Base-by-base conservation (phyloP, 371 early-diverging fungal genomes). In the Caulochytrium protostelioides region DNA sequence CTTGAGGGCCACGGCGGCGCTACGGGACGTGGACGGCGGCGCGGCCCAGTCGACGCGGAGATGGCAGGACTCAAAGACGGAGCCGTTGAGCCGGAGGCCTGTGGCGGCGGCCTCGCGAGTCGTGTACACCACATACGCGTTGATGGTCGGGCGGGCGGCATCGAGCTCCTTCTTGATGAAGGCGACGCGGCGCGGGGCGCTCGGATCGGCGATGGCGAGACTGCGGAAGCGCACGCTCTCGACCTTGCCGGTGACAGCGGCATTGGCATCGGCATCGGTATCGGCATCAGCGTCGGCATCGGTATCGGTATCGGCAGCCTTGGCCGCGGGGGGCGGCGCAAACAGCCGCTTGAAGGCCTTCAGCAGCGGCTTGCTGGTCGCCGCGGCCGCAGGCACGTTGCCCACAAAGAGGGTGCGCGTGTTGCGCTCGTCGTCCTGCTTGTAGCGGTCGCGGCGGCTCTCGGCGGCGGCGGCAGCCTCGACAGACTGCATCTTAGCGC, bases 171-270 rank as follows among this genome's bases (percentile, higher is more conserved):
- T 76, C 8, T 67, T 61, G 36, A 76, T 59, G 42, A 72, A 80
- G 6, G 80, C 79, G 18, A 61, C 59, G 48, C 74, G 76, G 28
- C 80, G 72, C 24, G 76, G 69, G 46, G 74, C 48, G 13, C 55
- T 58, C 30, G 14, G 17, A 13, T 5, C 10, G 8, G 7, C 13
- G 44, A 55, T 38, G 46, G 70, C 72, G 22, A 89, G 66, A 2
- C 87, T 85, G 30, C 94, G 67, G 56, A 90, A 92, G 21, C 90
- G 74, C 27, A 86, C 67, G 29, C 76, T 74, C 39, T 83, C 80
- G 29, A 92, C 50, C 14, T 56, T 47, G 28, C 94, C 91, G 54
- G 52, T 69, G 22, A 62, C 50, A n/a, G 52, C 35, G 4, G 52
- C 62, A 65, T 71, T 36, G 6, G 22, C 18, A 34, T 29, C 3